Evolutionary conservation across 108 stramenopile genomes (phyloP).

Genomic region (Pseudonitzschia multiseries): DNA sequence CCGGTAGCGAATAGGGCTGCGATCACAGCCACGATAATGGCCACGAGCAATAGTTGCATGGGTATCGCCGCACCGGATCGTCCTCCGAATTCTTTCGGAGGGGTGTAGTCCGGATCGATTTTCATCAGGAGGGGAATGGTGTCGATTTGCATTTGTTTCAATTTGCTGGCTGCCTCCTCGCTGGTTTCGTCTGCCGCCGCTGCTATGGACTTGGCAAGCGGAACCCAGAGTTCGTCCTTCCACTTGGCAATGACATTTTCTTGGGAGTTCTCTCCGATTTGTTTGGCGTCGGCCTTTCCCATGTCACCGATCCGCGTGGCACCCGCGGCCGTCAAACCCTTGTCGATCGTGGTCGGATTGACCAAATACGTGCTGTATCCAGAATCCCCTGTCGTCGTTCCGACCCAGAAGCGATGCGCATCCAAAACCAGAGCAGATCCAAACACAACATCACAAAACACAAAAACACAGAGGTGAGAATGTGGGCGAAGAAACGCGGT

Average conservation of each 20-base stretch:
- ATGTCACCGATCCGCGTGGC: constrained; percentile 59
- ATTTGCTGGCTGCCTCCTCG: constrained; percentile 4
- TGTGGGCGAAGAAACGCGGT: background rate
- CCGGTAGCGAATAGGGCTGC: background rate
- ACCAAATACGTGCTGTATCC: constrained; percentile 61
- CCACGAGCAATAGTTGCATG: background rate
- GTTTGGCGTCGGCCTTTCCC: constrained; percentile 79
- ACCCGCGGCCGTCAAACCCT: constrained; percentile 57
- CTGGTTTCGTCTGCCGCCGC: background rate
- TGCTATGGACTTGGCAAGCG: constrained; percentile 25
- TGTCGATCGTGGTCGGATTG: constrained; percentile 68
- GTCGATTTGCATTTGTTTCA: constrained; percentile 28
- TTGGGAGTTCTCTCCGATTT: constrained; percentile 57
- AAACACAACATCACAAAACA: background rate
- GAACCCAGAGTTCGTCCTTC: constrained; percentile 30
- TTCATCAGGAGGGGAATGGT: constrained; percentile 26
- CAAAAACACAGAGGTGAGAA: background rate
- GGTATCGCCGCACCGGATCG: background rate
- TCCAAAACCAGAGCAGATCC: background rate
- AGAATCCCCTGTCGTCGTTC: constrained; percentile 43
- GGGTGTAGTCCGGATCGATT: constrained; percentile 34
- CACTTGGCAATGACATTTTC: constrained; percentile 54
- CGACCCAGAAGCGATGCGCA: background rate
- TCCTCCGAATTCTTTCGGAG: constrained; percentile 13
- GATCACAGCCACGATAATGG: constrained; percentile 1